Conservation (phyloP, 805 yeast species). For the Ogataea pini region DNA sequence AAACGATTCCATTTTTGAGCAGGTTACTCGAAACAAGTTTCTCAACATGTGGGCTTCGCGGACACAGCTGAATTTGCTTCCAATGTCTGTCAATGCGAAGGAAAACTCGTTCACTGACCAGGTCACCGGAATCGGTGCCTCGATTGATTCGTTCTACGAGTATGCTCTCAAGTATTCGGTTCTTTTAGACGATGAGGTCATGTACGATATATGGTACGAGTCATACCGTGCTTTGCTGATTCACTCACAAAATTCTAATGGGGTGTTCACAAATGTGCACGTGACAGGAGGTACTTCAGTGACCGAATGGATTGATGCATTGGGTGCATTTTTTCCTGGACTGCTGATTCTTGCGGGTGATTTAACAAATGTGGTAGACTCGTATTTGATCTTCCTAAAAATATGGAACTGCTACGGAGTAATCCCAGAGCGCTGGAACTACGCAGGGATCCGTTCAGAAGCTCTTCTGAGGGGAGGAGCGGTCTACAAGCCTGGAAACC, state of each 20-base stretch:
- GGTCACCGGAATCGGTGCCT: conserved; percentile 84
- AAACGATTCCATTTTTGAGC: conserved; percentile 69
- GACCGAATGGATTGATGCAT: conserved; percentile 78
- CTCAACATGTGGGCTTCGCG: conserved; percentile 70
- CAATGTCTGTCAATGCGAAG: conserved; percentile 66
- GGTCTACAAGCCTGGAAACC: conserved; percentile 22
- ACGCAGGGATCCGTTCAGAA: conserved; percentile 27
- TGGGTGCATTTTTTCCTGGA: conserved; percentile 89
- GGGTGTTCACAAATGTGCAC: conserved; percentile 53
- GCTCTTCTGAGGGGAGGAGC: conserved; percentile 14
- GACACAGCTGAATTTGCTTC: conserved; percentile 62
- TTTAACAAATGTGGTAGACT: conserved; percentile 58
- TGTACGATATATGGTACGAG: conserved; percentile 55
- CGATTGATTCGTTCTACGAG: conserved; percentile 88
- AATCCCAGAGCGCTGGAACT: conserved; percentile 88
- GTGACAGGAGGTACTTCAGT: conserved; percentile 49
- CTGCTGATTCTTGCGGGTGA: conserved; percentile 79
- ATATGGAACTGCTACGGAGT: conserved; percentile 79
- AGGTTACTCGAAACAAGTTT: conserved; percentile 60
- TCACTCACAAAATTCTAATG: conserved; percentile 42
- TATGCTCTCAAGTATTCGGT: conserved; percentile 79
- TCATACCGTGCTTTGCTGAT: conserved; percentile 60
- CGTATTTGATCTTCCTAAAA: conserved; percentile 66
- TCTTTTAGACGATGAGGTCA: conserved; percentile 61
- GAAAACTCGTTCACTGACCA: conserved; percentile 51